Percentiles rank a stretch among this genome's conserved stretches.
phyloP scores from a whole-genome alignment of 2,329 filamentous ascomycete genomes.

The Cladobotryum protrusum region DNA sequence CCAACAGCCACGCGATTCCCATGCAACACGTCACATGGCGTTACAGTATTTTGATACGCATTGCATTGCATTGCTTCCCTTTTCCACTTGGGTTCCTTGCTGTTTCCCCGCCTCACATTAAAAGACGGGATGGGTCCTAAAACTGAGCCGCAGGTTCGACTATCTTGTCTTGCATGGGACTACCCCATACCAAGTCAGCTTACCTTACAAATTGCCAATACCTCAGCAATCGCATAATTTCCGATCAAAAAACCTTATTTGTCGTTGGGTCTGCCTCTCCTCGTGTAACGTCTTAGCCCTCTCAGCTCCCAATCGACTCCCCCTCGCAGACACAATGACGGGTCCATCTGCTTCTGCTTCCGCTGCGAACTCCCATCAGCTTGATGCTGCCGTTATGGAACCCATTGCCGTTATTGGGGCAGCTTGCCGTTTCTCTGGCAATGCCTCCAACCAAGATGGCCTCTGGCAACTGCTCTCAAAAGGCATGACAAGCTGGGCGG shows the following conservation, averaged over 20 bases:
- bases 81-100: too few relatives aligned
- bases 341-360: too few relatives aligned
- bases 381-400: slow-evolving; percentile 16
- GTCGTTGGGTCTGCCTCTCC: neutral
- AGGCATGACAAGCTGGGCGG: slow-evolving; percentile 13
- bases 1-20: neutral
- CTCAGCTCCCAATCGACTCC: neutral
- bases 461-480: slow-evolving; percentile 31
- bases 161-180: neutral
- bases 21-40: neutral
- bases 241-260: slow-evolving; percentile 1
- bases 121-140: too few relatives aligned
- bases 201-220: slow-evolving; percentile 2
- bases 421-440: slow-evolving; percentile 35
- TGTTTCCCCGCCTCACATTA: too few relatives aligned
- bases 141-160: too few relatives aligned
- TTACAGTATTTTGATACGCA: too few relatives aligned
- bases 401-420: slow-evolving; percentile 38
- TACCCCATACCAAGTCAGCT: slow-evolving; percentile 7
- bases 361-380: neutral
- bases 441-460: slow-evolving; percentile 25
- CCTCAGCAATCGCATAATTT: slow-evolving; percentile 8
- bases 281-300: neutral
- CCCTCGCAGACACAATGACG: too few relatives aligned
- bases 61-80: too few relatives aligned